Evolutionary conservation across 305 asterid genomes (phyloP).

Genomic region (Fraxinus baroniana): DNA sequence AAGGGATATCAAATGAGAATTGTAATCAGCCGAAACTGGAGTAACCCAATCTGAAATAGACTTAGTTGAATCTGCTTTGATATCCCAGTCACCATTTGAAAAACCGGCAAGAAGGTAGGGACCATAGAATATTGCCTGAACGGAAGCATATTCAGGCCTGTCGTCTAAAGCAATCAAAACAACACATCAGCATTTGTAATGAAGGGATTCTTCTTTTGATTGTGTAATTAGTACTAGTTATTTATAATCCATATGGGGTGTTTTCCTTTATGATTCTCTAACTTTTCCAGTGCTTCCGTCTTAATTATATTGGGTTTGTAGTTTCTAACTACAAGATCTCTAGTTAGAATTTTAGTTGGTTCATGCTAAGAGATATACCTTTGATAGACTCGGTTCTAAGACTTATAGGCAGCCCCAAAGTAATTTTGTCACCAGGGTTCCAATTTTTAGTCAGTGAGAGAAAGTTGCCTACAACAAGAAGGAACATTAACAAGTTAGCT

Average conservation of each 20-base stretch:
- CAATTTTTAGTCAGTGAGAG: constrained; percentile 47
- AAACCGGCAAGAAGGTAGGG: constrained; percentile 86
- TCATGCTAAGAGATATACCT: constrained; percentile 33
- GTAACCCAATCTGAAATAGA: constrained; percentile 54
- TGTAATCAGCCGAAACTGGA: constrained; percentile 55
- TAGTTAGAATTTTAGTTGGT: neutral
- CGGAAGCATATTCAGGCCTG: constrained; percentile 51
- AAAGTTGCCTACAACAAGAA: constrained; percentile 51
- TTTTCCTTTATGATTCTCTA: neutral
- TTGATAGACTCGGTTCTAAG: constrained; percentile 63
- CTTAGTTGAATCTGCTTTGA: constrained; percentile 39
- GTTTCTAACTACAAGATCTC: neutral
- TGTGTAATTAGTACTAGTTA: neutral
- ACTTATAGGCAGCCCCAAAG: constrained; percentile 52
- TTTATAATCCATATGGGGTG: neutral
- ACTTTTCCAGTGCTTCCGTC: neutral
- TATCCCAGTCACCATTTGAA: constrained; percentile 64
- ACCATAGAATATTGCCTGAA: constrained; percentile 75
- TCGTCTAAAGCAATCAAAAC: constrained; percentile 50
- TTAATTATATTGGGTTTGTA: neutral
- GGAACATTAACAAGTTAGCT: neutral
- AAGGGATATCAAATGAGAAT: constrained; percentile 53
- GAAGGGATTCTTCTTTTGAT: neutral
- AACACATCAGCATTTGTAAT: neutral
- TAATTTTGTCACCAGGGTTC: constrained; percentile 58